Conservation (phyloP, 257 asterid genomes). For the Jacaranda copaia region DNA sequence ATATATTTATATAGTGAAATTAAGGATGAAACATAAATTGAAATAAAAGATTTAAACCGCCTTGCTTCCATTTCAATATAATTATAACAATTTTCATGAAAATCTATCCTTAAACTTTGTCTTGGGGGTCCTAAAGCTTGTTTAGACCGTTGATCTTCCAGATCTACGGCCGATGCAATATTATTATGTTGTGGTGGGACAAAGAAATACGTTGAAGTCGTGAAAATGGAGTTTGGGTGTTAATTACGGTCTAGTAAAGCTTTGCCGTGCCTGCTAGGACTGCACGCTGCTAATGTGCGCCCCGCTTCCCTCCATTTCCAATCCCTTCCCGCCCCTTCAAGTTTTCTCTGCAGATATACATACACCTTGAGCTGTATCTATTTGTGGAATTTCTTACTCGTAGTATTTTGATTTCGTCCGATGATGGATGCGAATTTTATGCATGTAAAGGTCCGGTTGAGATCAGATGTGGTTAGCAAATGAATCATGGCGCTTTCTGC, state of each 20-base stretch:
- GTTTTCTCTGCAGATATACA: constrained; percentile 20
- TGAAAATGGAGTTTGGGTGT: background rate
- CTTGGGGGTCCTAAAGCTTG: no score
- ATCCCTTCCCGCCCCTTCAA: constrained; percentile 39
- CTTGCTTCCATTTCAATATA: no score
- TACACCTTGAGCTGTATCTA: background rate
- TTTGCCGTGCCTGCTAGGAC: background rate
- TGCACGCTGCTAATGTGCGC: constrained; percentile 28
- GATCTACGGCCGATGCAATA: no score
- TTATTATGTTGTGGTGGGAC: no score
- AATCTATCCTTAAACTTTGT: no score
- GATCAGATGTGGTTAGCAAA: constrained; percentile 37
- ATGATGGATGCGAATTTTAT: background rate
- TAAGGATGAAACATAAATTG: no score
- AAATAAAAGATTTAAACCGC: no score
- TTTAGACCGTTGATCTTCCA: no score
- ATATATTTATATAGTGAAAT: no score
- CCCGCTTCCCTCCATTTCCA: constrained; percentile 36
- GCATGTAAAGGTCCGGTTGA: constrained; percentile 11
- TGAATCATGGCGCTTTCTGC: constrained; percentile 58
- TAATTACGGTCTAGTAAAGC: background rate
- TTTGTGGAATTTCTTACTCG: background rate
- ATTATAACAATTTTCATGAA: no score
- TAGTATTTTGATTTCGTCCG: background rate
- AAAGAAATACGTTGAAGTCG: no score